Percentiles rank a stretch among this genome's conserved stretches.
phyloP scores from a whole-genome alignment of 768 basidiomycete species.

The Trametes cingulata region DNA sequence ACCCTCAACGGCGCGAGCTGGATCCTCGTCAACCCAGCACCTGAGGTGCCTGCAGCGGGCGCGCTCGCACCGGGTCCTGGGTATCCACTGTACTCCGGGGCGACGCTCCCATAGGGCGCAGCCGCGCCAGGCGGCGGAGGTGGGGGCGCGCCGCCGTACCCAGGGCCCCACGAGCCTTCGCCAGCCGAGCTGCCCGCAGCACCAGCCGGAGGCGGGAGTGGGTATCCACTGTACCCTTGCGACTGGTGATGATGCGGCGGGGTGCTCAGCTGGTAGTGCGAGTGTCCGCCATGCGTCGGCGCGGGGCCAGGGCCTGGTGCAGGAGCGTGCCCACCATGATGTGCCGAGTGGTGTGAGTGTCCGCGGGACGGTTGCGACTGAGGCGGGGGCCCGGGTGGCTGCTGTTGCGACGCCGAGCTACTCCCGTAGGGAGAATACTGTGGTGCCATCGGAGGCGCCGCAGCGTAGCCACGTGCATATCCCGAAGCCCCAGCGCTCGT shows the following conservation, averaged over 20 bases:
- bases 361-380: slow-evolving; percentile 4
- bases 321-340: background rate
- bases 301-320: slow-evolving; percentile 10
- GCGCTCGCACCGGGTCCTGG: background rate
- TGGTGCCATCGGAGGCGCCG: slow-evolving; percentile 7
- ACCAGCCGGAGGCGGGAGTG: slow-evolving; percentile 19
- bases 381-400: slow-evolving; percentile 1
- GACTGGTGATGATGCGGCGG: slow-evolving; percentile 27
- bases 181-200: background rate
- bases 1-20: slow-evolving; percentile 57
- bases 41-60: slow-evolving; percentile 1
- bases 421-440: slow-evolving; percentile 15
- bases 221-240: slow-evolving; percentile 30
- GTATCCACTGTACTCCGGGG: slow-evolving; percentile 5
- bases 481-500: slow-evolving; percentile 5
- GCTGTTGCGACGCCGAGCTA: slow-evolving; percentile 1
- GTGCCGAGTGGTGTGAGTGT: slow-evolving; percentile 11
- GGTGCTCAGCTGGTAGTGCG: slow-evolving; percentile 30
- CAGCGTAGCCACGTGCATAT: slow-evolving; percentile 8
- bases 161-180: slow-evolving; percentile 12
- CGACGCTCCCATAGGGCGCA: slow-evolving; percentile 4
- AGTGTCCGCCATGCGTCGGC: slow-evolving; percentile 4
- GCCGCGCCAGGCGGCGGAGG: slow-evolving; percentile 3
- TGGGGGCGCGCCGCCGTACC: slow-evolving; percentile 12
- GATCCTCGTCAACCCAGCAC: slow-evolving; percentile 36